Percentiles rank a stretch among this genome's conserved stretches.
Evolutionary conservation across 208 protist genomes (phyloP).

Genomic region (Crithidia expoeki): DNA sequence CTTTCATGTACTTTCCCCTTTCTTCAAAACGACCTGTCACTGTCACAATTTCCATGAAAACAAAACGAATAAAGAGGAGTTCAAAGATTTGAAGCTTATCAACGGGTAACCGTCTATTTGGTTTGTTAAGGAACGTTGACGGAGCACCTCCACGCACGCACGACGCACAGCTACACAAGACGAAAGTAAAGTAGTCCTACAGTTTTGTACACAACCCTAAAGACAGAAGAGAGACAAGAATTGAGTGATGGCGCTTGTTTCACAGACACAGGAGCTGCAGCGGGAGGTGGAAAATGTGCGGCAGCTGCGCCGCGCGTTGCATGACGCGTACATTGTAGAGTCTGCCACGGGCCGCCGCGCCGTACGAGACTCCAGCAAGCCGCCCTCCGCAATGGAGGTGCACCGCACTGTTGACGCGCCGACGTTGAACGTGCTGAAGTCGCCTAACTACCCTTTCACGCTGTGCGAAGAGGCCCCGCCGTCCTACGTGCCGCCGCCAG

Average conservation of each 20-base stretch:
- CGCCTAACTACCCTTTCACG: constrained; percentile 79
- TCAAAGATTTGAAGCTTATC: not conserved
- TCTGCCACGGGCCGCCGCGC: not conserved
- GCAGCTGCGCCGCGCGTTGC: constrained; percentile 47
- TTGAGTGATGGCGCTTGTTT: constrained; percentile 40
- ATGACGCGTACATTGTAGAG: constrained; percentile 58
- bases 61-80: not conserved
- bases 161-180: not conserved
- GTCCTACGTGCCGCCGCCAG: constrained; percentile 71
- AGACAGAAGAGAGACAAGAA: no score
- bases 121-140: no score
- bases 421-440: constrained; percentile 66
- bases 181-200: no score
- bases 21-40: not conserved
- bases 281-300: constrained; percentile 42
- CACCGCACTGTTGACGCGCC: constrained; percentile 74
- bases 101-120: not conserved
- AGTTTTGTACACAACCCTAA: no score
- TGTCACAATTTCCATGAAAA: not conserved
- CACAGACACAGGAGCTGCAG: constrained; percentile 41
- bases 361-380: not conserved
- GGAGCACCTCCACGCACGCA: not conserved
- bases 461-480: constrained; percentile 83
- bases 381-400: constrained; percentile 26
- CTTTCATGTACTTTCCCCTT: not conserved